Evolutionary conservation across 2,329 filamentous ascomycete genomes (phyloP).

Genomic region (Hypoxylon sp.): DNA sequence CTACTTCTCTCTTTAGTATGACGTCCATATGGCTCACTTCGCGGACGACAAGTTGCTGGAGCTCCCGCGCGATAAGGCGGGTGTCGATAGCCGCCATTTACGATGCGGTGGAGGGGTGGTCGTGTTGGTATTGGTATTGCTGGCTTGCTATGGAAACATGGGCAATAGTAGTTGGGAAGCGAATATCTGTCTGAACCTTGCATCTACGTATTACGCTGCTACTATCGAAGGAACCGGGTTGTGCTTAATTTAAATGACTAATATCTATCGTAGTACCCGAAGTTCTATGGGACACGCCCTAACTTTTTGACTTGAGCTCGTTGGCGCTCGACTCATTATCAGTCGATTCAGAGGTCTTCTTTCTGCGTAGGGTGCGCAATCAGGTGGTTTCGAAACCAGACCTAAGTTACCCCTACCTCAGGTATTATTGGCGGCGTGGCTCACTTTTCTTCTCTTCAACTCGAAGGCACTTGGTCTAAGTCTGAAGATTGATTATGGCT

Average conservation of each 20-base stretch:
- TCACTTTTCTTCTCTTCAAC: not conserved
- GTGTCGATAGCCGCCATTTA: slow-evolving; percentile 41
- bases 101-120: no score
- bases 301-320: slow-evolving; percentile 22
- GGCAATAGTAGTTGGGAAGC: slow-evolving; percentile 5
- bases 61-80: slow-evolving; percentile 37
- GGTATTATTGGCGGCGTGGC: not conserved
- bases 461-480: no score
- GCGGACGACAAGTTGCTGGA: slow-evolving; percentile 41
- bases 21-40: slow-evolving; percentile 41
- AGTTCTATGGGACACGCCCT: slow-evolving; percentile 7
- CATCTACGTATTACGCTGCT: slow-evolving; percentile 11
- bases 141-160: slow-evolving; percentile 10
- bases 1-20: slow-evolving; percentile 40
- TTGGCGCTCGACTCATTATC: slow-evolving; percentile 43
- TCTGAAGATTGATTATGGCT: not conserved
- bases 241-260: slow-evolving; percentile 24
- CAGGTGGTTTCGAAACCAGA: slow-evolving; percentile 38
- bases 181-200: slow-evolving; percentile 13
- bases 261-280: not conserved
- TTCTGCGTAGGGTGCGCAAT: slow-evolving; percentile 22
- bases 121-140: slow-evolving; percentile 15
- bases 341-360: slow-evolving; percentile 35
- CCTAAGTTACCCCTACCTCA: slow-evolving; percentile 17
- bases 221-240: slow-evolving; percentile 13